phyloP scores from a whole-genome alignment of 805 yeast species.

The Blastobotrys americana region DNA sequence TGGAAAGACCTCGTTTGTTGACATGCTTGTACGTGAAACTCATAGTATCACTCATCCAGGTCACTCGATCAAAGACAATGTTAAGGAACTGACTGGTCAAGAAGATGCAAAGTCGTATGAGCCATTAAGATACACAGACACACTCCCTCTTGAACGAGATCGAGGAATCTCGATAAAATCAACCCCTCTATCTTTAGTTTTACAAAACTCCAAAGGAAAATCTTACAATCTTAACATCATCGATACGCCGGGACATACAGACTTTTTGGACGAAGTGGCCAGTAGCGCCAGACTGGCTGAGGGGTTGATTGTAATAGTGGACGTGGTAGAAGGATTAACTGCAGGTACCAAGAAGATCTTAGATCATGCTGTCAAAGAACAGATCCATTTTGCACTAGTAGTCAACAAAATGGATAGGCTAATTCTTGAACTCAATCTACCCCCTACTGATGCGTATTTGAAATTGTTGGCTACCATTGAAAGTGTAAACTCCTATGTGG shows the following conservation, averaged over 20 bases:
- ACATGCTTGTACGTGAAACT: constrained; percentile 57
- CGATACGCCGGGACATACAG: constrained; percentile 90
- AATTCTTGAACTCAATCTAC: constrained; percentile 68
- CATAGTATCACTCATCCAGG: constrained; percentile 39
- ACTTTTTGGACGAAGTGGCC: constrained; percentile 70
- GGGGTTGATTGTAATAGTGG: constrained; percentile 64
- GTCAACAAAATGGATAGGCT: constrained; percentile 81
- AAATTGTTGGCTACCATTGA: constrained; percentile 58
- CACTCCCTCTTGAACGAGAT: constrained; percentile 57
- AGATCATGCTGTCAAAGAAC: constrained; percentile 43
- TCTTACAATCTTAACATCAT: constrained; percentile 56
- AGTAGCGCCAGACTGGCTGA: constrained; percentile 55
- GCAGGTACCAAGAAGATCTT: constrained; percentile 45
- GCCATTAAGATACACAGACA: constrained; percentile 63
- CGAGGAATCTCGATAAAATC: constrained; percentile 64
- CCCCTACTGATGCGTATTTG: constrained; percentile 64
- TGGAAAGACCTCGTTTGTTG: constrained; percentile 80
- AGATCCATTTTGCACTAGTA: constrained; percentile 51
- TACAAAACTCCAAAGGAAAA: constrained; percentile 45
- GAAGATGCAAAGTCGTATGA: constrained; percentile 35
- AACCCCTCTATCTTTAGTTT: constrained; percentile 53
- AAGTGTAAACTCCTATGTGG: constrained; percentile 52
- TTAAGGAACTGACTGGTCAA: too few species aligned
- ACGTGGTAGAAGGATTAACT: constrained; percentile 75
- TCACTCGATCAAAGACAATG: too few species aligned